These are phyloP conservation scores for Pyrenochaeta sp. DNA, from an alignment of 2,329 filamentous ascomycete species.

Conservation along the genomic window DNA sequence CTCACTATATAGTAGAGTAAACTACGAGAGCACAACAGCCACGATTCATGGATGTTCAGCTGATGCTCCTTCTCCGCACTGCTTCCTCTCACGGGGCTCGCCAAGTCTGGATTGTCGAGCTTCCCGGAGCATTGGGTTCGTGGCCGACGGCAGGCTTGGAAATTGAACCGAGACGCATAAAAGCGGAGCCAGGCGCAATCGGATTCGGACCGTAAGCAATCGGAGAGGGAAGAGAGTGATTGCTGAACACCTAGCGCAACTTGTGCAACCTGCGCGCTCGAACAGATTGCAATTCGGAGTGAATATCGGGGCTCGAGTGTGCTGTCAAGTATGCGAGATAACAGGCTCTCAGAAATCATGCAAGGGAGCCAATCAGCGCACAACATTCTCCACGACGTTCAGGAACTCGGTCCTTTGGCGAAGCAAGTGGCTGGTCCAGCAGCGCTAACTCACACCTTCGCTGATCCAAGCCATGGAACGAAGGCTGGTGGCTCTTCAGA, in stretches of 20 bases:
- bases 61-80: constrained; percentile 16
- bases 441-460: constrained; percentile 8
- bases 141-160: constrained; percentile 13
- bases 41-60: constrained; percentile 16
- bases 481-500: too few species aligned
- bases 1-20: background rate
- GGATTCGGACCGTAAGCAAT: background rate
- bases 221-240: background rate
- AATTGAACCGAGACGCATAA: constrained; percentile 13
- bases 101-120: constrained; percentile 6
- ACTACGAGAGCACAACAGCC: too few species aligned
- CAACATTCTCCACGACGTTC: constrained; percentile 10
- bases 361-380: constrained; percentile 17
- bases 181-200: constrained; percentile 12
- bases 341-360: constrained; percentile 12
- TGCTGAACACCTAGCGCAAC: too few species aligned
- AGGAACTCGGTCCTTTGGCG: constrained; percentile 20
- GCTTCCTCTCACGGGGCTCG: too few species aligned
- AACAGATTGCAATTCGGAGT: constrained; percentile 12
- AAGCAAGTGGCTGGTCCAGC: constrained; percentile 20
- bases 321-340: constrained; percentile 2
- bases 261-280: too few species aligned
- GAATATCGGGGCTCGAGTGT: constrained; percentile 20
- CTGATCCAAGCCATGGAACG: constrained; percentile 6
- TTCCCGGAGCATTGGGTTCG: constrained; percentile 12